Evolutionary conservation across 306 rosid genomes (phyloP).

Genomic region (Potentilla sterilis): DNA sequence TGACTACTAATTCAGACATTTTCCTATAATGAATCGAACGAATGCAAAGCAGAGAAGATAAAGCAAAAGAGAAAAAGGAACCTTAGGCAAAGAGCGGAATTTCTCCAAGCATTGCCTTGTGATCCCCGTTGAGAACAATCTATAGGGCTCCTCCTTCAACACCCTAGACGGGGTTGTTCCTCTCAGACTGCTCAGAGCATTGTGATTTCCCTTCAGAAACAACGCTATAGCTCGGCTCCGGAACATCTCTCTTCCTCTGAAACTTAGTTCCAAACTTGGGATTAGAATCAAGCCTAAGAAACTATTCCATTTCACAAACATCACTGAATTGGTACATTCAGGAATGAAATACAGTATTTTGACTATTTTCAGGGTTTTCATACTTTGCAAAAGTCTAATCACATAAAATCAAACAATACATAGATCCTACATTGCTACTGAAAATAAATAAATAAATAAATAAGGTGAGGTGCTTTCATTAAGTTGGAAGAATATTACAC

Average conservation of each 20-base stretch:
- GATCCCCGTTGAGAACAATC: conserved; percentile 15
- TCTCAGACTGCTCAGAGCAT: conserved; percentile 19
- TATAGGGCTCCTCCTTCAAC: background rate
- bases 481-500: background rate
- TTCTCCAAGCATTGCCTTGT: conserved; percentile 7
- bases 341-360: background rate
- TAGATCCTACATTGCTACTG: background rate
- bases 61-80: background rate
- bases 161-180: conserved; percentile 3
- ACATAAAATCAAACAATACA: background rate
- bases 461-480: background rate
- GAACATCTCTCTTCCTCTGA: conserved; percentile 18
- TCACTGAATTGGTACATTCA: background rate
- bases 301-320: background rate
- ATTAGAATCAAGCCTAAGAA: background rate
- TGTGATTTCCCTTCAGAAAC: conserved; percentile 23
- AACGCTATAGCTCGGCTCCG: conserved; percentile 23
- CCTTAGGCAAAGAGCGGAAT: conserved; percentile 20
- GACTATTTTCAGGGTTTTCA: background rate
- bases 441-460: background rate
- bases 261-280: background rate
- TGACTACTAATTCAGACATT: background rate
- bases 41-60: background rate
- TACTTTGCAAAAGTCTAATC: background rate
- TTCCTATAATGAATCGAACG: background rate